Conservation (phyloP, 2,329 filamentous ascomycete genomes). For the Pyrenophora graminea region DNA sequence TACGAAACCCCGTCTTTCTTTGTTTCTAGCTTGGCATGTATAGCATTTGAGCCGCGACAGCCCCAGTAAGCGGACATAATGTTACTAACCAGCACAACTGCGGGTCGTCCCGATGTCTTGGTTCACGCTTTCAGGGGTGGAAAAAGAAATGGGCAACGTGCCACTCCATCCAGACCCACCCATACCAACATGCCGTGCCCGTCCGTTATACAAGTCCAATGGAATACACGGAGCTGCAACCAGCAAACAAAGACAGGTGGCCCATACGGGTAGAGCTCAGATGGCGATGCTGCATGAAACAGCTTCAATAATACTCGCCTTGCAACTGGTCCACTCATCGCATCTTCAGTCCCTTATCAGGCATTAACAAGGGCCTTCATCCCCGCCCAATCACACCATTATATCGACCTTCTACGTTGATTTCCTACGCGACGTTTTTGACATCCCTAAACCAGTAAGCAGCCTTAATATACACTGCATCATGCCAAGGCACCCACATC, state of each 20-base stretch:
- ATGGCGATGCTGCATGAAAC: conserved; percentile 11
- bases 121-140: conserved; percentile 13
- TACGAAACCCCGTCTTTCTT: neutral
- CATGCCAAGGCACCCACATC: conserved; percentile 31
- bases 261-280: conserved; percentile 6
- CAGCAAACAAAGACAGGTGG: conserved; percentile 3
- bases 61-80: neutral
- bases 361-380: conserved; percentile 20
- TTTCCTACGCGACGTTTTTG: conserved; percentile 20
- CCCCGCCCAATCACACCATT: conserved; percentile 22
- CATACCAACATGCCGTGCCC: conserved; percentile 19
- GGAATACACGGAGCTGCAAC: conserved; percentile 10
- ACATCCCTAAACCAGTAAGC: conserved; percentile 43
- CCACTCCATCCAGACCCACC: conserved; percentile 17
- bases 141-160: conserved; percentile 16
- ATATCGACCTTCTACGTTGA: conserved; percentile 19
- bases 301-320: conserved; percentile 18
- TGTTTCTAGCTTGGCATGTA: neutral
- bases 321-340: conserved; percentile 18
- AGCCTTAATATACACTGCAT: conserved; percentile 35
- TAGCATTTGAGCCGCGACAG: conserved; percentile 2
- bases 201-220: conserved; percentile 19
- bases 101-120: conserved; percentile 32
- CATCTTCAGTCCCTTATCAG: conserved; percentile 9
- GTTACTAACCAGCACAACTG: conserved; percentile 5